phyloP scores from a whole-genome alignment of 768 basidiomycete genomes.

The Coprinopsis strossmayeri region DNA sequence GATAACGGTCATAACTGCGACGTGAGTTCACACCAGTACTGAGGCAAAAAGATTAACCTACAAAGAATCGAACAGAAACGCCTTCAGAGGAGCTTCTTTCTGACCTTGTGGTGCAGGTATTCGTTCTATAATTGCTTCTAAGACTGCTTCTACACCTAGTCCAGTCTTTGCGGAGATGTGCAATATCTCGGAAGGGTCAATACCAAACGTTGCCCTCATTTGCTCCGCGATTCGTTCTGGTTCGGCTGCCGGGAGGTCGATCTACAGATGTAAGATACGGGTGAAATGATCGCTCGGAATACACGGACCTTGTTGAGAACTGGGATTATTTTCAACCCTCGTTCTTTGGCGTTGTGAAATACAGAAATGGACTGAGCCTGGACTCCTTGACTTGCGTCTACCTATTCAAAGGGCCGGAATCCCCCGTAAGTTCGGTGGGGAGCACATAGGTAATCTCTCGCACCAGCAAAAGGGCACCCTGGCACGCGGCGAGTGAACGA shows the following conservation, averaged over 20 bases:
- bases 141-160: slow-evolving; percentile 66
- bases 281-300: slow-evolving; percentile 3
- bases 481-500: slow-evolving; percentile 85
- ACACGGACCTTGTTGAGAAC: slow-evolving; percentile 80
- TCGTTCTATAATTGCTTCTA: slow-evolving; percentile 74
- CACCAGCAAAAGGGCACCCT: slow-evolving; percentile 75
- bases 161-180: slow-evolving; percentile 93
- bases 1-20: slow-evolving; percentile 84
- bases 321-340: slow-evolving; percentile 78
- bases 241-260: slow-evolving; percentile 88
- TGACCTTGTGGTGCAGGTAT: slow-evolving; percentile 75
- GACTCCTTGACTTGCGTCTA: slow-evolving; percentile 96
- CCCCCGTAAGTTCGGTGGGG: not conserved
- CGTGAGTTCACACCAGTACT: slow-evolving; percentile 11
- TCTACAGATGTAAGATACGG: slow-evolving; percentile 35
- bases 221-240: slow-evolving; percentile 76
- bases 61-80: slow-evolving; percentile 92
- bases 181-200: slow-evolving; percentile 67
- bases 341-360: slow-evolving; percentile 80
- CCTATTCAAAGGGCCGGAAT: slow-evolving; percentile 48
- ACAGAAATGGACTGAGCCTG: slow-evolving; percentile 98
- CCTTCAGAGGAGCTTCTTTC: slow-evolving; percentile 55
- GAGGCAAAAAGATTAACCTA: slow-evolving; percentile 29
- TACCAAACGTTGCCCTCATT: slow-evolving; percentile 77
- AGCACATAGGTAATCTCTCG: slow-evolving; percentile 9